Evolutionary conservation across 2,329 filamentous ascomycete species (phyloP).

Genomic region (Plectosphaerella sp.): DNA sequence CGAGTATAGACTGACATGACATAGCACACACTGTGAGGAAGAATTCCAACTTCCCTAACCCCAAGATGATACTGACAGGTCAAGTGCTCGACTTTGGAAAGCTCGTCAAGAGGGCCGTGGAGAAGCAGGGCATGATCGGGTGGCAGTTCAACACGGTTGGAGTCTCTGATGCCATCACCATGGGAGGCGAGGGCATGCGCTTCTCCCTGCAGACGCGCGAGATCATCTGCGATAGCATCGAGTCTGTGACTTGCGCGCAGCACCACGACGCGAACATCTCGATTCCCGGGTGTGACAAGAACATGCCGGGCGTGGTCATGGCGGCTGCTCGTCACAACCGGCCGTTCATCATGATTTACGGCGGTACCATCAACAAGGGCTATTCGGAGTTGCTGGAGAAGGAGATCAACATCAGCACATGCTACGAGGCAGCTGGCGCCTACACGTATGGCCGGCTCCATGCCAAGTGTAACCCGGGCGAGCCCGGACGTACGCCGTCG

Average conservation of each 20-base stretch:
- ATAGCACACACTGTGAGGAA: slow-evolving; percentile 35
- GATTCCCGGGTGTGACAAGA: slow-evolving; percentile 94
- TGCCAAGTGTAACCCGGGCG: slow-evolving; percentile 57
- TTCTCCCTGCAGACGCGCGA: slow-evolving; percentile 89
- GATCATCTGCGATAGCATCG: slow-evolving; percentile 90
- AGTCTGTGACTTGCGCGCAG: slow-evolving; percentile 88
- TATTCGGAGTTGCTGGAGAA: slow-evolving; percentile 72
- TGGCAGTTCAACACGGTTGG: slow-evolving; percentile 95
- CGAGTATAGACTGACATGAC: neutral
- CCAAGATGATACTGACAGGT: neutral
- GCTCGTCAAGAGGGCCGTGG: slow-evolving; percentile 76
- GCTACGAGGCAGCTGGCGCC: slow-evolving; percentile 83
- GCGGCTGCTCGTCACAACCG: slow-evolving; percentile 87
- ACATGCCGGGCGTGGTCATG: slow-evolving; percentile 93
- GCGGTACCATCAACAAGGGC: slow-evolving; percentile 86
- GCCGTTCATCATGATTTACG: slow-evolving; percentile 93
- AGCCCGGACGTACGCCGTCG: slow-evolving; percentile 62
- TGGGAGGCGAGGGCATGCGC: slow-evolving; percentile 93
- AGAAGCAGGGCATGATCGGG: slow-evolving; percentile 80
- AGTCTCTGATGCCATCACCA: slow-evolving; percentile 87
- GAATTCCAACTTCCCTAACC: neutral
- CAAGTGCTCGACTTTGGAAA: slow-evolving; percentile 81
- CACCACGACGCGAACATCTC: slow-evolving; percentile 91
- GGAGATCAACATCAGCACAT: slow-evolving; percentile 82
- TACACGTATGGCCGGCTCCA: slow-evolving; percentile 74